Evolutionary conservation across 148 eudicot species (phyloP).

Genomic region (Rhododendron mucronatum): DNA sequence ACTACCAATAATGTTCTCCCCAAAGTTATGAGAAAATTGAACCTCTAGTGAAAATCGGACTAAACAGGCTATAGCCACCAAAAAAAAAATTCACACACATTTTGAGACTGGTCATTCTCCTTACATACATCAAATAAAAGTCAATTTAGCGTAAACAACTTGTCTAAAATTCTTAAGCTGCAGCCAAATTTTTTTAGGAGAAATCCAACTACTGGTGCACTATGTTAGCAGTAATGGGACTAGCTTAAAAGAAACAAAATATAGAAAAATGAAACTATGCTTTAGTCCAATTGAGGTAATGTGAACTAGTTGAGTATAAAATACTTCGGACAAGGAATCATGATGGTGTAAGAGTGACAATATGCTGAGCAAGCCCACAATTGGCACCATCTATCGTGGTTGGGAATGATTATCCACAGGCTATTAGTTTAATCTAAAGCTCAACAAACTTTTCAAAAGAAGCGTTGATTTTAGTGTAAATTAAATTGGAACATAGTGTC

Average conservation of each 20-base stretch:
- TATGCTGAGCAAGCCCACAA: background rate
- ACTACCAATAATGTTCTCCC: background rate
- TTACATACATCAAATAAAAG: too few species aligned
- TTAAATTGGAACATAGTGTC: too few species aligned
- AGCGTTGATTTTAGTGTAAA: too few species aligned
- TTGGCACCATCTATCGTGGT: background rate
- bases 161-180: too few species aligned
- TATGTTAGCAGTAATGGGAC: background rate
- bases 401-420: background rate
- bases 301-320: background rate
- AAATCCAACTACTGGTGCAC: background rate
- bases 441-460: too few species aligned
- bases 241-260: background rate
- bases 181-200: too few species aligned
- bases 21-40: background rate
- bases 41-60: background rate
- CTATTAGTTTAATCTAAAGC: background rate
- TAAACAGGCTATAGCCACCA: too few species aligned
- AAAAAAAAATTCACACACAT: too few species aligned
- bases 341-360: background rate
- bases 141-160: too few species aligned
- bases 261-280: background rate
- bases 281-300: background rate
- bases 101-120: too few species aligned
- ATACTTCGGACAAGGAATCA: background rate